phyloP scores from a whole-genome alignment of 352 stramenopile species.

The Phytophthora uliginosa region DNA sequence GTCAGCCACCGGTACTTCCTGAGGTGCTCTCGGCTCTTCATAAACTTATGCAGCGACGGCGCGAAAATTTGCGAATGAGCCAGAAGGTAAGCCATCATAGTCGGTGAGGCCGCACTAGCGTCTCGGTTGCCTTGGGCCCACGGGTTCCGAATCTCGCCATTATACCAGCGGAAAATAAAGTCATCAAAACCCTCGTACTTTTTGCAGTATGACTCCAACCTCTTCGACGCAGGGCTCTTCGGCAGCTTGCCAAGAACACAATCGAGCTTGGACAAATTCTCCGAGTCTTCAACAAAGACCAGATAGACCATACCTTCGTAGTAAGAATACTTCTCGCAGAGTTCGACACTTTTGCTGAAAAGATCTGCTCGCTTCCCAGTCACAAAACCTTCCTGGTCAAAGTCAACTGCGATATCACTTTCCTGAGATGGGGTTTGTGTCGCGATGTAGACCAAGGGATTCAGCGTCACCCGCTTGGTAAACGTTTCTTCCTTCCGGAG shows the following conservation, averaged over 20 bases:
- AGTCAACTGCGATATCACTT: constrained; percentile 31
- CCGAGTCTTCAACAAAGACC: constrained; percentile 66
- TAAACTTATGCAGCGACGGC: constrained; percentile 67
- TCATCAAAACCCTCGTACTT: constrained; percentile 63
- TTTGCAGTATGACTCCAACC: constrained; percentile 74
- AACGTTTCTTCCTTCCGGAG: constrained; percentile 68
- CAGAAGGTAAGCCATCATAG: constrained; percentile 76
- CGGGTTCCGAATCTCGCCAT: constrained; percentile 74
- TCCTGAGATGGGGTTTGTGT: constrained; percentile 44
- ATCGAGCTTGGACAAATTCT: constrained; percentile 72
- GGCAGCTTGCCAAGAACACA: constrained; percentile 70
- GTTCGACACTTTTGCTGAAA: constrained; percentile 63
- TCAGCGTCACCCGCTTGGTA: constrained; percentile 70
- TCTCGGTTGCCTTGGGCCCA: constrained; percentile 50
- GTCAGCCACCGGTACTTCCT: constrained; percentile 76
- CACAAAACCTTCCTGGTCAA: constrained; percentile 40
- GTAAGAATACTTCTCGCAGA: constrained; percentile 81
- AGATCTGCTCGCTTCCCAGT: constrained; percentile 62
- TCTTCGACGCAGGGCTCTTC: constrained; percentile 64
- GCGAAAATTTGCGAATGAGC: constrained; percentile 72
- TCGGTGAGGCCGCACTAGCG: constrained; percentile 6
- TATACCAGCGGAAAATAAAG: constrained; percentile 86
- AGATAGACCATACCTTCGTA: constrained; percentile 89
- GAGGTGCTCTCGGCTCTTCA: constrained; percentile 66
- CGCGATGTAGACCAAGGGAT: constrained; percentile 79